Evolutionary conservation across 1,284 basidiomycete species (phyloP).

Genomic region (Melampsora americana): DNA sequence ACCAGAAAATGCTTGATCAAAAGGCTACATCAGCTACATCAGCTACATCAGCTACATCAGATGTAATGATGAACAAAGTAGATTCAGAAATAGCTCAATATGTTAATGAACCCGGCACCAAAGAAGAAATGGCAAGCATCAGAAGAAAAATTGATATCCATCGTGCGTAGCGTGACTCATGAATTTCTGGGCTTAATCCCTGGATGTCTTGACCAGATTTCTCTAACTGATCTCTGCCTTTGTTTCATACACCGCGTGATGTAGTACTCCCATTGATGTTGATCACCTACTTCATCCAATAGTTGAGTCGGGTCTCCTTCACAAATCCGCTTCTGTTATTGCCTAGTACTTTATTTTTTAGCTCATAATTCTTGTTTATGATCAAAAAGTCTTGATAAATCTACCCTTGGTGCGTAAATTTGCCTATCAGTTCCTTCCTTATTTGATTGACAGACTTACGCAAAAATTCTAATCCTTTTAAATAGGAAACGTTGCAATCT

Average conservation of each 20-base stretch:
- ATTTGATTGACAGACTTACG: too few species aligned
- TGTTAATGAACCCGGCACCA: too few species aligned
- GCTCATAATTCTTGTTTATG: neutral
- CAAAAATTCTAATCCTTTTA: too few species aligned
- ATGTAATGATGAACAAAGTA: too few species aligned
- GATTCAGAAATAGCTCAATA: too few species aligned
- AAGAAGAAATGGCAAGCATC: neutral
- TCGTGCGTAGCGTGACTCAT: neutral
- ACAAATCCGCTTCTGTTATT: neutral
- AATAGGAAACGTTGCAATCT: neutral
- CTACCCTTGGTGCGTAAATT: neutral
- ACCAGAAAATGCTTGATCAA: too few species aligned
- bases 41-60: too few species aligned
- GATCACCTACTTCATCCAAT: neutral
- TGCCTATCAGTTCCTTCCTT: too few species aligned
- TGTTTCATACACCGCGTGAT: neutral
- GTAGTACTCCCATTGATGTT: neutral
- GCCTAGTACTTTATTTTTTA: neutral
- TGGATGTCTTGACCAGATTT: neutral
- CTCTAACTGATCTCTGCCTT: neutral
- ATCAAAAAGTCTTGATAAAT: slow-evolving; percentile 6
- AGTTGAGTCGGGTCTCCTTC: neutral
- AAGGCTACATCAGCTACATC: too few species aligned
- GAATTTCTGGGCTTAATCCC: neutral
- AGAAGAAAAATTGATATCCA: slow-evolving; percentile 7